Percentiles rank a stretch among this genome's conserved stretches.
phyloP scores from a whole-genome alignment of 2,329 filamentous ascomycete species.

The Arthrobotrys entomopaga region DNA sequence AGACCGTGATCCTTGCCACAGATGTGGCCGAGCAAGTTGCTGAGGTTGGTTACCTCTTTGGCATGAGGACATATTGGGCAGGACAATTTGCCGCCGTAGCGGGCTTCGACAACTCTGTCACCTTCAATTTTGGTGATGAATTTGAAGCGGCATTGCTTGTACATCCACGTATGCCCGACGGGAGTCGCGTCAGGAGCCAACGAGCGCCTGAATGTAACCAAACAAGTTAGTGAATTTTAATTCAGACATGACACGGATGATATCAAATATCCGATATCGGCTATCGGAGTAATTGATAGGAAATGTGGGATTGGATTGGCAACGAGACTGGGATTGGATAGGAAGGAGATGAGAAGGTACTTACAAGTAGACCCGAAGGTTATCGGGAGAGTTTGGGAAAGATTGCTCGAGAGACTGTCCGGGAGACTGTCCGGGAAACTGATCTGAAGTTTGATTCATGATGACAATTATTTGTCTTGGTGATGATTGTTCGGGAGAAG shows the following conservation, averaged over 20 bases:
- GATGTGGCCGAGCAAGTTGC: slow-evolving; percentile 26
- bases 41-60: slow-evolving; percentile 26
- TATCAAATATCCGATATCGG: no score
- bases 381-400: no score
- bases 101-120: slow-evolving; percentile 21
- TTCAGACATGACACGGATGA: no score
- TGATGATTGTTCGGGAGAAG: no score
- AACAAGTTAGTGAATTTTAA: no score
- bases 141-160: slow-evolving; percentile 39
- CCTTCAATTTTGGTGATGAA: slow-evolving; percentile 28
- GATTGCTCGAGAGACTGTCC: no score
- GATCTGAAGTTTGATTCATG: no score
- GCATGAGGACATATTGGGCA: slow-evolving; percentile 22
- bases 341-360: background rate
- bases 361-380: no score
- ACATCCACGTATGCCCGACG: slow-evolving; percentile 1
- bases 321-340: background rate
- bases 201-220: no score
- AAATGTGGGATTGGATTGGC: background rate
- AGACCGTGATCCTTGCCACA: slow-evolving; percentile 23
- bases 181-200: background rate
- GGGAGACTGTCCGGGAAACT: no score
- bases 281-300: no score
- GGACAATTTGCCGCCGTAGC: slow-evolving; percentile 21
- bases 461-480: no score